These are phyloP conservation scores for Penicillium lividum DNA, from an alignment of 495 filamentous ascomycete species.

Conservation along the genomic window DNA sequence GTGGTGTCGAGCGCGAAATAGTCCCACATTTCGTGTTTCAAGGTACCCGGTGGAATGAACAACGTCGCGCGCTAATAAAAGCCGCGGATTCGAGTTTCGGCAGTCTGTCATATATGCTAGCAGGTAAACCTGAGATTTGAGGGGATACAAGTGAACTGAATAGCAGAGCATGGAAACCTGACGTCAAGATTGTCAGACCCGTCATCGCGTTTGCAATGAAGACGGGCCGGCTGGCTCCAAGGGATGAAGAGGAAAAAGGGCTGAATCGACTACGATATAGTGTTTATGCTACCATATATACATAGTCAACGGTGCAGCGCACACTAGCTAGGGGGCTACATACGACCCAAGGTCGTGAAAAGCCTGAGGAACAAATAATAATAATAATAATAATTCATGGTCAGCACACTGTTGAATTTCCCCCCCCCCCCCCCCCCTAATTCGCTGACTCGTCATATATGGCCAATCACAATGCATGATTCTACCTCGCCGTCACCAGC, in stretches of 20 bases:
- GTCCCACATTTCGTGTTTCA: constrained; percentile 29
- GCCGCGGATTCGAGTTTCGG: not conserved
- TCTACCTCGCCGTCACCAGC: too few relatives aligned
- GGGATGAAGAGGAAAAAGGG: not conserved
- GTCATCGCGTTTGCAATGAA: constrained; percentile 35
- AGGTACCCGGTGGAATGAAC: constrained; percentile 4
- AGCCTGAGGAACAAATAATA: constrained; percentile 9
- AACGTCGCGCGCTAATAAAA: constrained; percentile 15
- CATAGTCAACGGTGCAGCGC: constrained; percentile 6
- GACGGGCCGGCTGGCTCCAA: constrained; percentile 22
- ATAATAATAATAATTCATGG: not conserved
- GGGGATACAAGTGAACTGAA: constrained; percentile 25
- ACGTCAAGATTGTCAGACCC: constrained; percentile 32
- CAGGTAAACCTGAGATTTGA: constrained; percentile 32
- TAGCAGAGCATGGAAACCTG: constrained; percentile 30
- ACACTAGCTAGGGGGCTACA: constrained; percentile 16
- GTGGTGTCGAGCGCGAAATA: constrained; percentile 32
- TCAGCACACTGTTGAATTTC: too few relatives aligned
- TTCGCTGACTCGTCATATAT: too few relatives aligned
- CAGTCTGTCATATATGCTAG: constrained; percentile 31
- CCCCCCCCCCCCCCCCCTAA: too few relatives aligned
- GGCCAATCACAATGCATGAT: too few relatives aligned
- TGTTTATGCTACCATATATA: not conserved
- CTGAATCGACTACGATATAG: not conserved
- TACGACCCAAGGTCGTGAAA: constrained; percentile 11